Evolutionary conservation across 768 basidiomycete species (phyloP).

Genomic region (Russula abietina): DNA sequence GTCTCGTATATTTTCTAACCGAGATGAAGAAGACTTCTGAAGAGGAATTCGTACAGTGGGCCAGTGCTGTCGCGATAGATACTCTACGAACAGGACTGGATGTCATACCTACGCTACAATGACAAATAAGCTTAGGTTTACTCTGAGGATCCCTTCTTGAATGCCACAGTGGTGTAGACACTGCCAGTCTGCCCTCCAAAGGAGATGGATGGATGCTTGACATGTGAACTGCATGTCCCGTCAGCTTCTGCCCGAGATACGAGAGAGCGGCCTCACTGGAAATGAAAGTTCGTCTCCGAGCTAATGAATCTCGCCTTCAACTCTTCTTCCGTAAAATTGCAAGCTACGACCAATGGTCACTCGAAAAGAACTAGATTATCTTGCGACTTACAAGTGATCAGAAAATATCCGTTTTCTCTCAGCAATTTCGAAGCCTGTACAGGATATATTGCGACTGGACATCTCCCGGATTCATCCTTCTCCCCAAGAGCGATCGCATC

Average conservation of each 20-base stretch:
- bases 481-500: conserved; percentile 75
- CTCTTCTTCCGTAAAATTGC: conserved; percentile 82
- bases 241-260: not conserved
- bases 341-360: conserved; percentile 35
- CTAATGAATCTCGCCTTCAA: conserved; percentile 48
- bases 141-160: conserved; percentile 38
- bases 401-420: conserved; percentile 60
- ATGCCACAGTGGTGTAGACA: conserved; percentile 64
- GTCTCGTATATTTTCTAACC: conserved; percentile 65
- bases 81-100: conserved; percentile 62
- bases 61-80: conserved; percentile 57
- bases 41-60: conserved; percentile 55
- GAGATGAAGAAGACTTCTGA: conserved; percentile 34
- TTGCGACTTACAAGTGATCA: conserved; percentile 66
- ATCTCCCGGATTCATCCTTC: conserved; percentile 47
- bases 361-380: not conserved
- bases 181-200: conserved; percentile 79
- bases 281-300: conserved; percentile 45
- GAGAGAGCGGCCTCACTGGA: conserved; percentile 49
- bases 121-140: not conserved
- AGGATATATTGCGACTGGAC: conserved; percentile 58
- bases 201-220: conserved; percentile 64
- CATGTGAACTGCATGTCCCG: conserved; percentile 49
- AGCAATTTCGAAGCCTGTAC: conserved; percentile 48
- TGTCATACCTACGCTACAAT: conserved; percentile 37